Base-by-base conservation (phyloP, 202 grass and related monocot genomes). In the Miscanthus sacchariflorus region DNA sequence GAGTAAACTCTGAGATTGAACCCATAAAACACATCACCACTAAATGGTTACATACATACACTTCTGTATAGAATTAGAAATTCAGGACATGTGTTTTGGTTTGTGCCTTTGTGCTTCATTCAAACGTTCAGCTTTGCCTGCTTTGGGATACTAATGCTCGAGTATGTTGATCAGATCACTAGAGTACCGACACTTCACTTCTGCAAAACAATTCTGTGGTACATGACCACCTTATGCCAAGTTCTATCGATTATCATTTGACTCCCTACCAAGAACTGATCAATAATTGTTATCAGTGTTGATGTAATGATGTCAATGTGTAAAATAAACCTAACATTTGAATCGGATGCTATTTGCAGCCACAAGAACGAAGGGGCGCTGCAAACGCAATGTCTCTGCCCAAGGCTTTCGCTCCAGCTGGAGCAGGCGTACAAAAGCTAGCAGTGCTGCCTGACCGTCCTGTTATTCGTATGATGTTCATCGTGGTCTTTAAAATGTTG, bases 301-400 rank as follows among this genome's bases (percentile, higher is more conserved):
- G 2, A 5, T 72, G 36, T 21, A 15, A 38, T 40, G 2, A 5
- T 72, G 36, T 21, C 33, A 38, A 21, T 12, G 67, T 76, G 40
- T 38, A 4, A 50, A 40, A 49, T 68, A 38, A 67, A 46, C 10
- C 64, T 54, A 68, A 75, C 73, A 65, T 52, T 35, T 87, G 19
- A 54, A 46, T 9, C 7, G 82, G 17, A 12, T 72, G 54, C 18
- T 80, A 61, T 79, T 79, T 19, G 17, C 19, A 98, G 95, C 65
- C 93, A 83, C 95, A 93, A 87, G 83, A 87, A 7, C 95, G 95
- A 74, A 95, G 95, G 71, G 93, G 91, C 25, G 84, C 90, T 70
- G 91, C 93, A 80, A 95, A 98, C 91, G 93, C 72, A 27, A 93
- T 95, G 93, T 95, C 95, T 35, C 59, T 98, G 42, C 93, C 93